Evolutionary conservation across 176 grass and related monocot genomes (phyloP).

Genomic region (Lolium perenne): DNA sequence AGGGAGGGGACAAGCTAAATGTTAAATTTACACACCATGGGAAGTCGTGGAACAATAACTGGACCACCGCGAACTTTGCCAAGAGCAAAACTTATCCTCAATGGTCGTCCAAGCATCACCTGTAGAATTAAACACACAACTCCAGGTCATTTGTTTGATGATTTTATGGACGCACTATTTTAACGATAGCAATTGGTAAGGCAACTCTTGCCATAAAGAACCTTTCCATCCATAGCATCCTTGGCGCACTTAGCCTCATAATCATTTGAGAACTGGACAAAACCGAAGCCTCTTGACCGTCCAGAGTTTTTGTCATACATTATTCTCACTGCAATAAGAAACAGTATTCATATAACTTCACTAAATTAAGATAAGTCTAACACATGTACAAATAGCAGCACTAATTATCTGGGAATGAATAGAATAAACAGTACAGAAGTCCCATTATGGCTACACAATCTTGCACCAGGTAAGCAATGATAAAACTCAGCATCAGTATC

Average conservation of each 20-base stretch:
- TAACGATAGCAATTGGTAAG: constrained; percentile 9
- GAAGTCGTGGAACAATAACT: constrained; percentile 73
- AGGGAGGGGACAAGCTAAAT: neutral
- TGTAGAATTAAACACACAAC: constrained; percentile 31
- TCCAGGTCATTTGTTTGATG: constrained; percentile 33
- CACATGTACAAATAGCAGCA: constrained; percentile 20
- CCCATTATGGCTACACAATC: neutral
- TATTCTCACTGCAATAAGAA: constrained; percentile 71
- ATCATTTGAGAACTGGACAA: constrained; percentile 78
- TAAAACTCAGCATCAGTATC: neutral
- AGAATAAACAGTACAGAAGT: constrained; percentile 30
- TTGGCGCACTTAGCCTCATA: constrained; percentile 78
- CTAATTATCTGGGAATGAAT: constrained; percentile 16
- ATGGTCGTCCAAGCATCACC: constrained; percentile 74
- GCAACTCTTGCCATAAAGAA: constrained; percentile 34
- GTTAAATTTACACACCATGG: constrained; percentile 44
- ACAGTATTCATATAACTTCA: constrained; percentile 40
- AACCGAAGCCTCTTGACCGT: constrained; percentile 93
- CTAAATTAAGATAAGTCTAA: constrained; percentile 7
- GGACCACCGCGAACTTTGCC: constrained; percentile 71
- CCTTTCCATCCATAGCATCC: constrained; percentile 91
- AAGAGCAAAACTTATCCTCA: constrained; percentile 89
- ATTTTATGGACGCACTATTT: neutral
- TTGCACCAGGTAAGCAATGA: constrained; percentile 26
- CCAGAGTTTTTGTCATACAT: constrained; percentile 92